Conservation (phyloP, 208 protist genomes). For the Leishmania lainsoni region DNA sequence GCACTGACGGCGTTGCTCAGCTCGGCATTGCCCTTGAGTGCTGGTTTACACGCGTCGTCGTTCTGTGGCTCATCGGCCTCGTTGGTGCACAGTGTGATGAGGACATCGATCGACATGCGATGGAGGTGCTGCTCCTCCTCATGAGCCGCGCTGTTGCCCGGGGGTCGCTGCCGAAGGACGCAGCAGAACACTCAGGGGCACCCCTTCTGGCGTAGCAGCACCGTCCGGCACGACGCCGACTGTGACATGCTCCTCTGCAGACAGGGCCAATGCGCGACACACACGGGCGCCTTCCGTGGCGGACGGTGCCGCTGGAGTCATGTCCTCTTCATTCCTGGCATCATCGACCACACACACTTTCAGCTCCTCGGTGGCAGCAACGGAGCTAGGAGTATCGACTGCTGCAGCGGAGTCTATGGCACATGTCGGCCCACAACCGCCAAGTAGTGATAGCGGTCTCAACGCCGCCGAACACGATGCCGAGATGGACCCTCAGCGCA, state of each 20-base stretch:
- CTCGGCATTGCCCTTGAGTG: constrained; percentile 28
- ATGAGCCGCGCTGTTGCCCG: constrained; percentile 40
- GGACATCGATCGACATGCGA: constrained; percentile 58
- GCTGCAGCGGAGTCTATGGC: neutral
- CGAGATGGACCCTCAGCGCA: constrained; percentile 1
- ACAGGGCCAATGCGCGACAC: constrained; percentile 5
- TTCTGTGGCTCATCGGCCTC: constrained; percentile 58
- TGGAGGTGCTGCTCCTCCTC: constrained; percentile 63
- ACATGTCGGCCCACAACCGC: neutral
- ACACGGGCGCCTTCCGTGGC: neutral
- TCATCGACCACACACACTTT: neutral
- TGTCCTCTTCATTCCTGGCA: neutral
- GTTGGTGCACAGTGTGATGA: constrained; percentile 62
- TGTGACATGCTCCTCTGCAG: neutral
- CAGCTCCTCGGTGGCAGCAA: too few relatives aligned
- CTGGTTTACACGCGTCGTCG: constrained; percentile 56
- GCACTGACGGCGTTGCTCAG: constrained; percentile 15
- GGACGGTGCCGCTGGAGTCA: neutral
- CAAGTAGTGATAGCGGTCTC: neutral
- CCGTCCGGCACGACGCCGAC: neutral
- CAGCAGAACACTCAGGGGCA: constrained; percentile 22
- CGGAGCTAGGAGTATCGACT: neutral
- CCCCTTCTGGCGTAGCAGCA: constrained; percentile 17
- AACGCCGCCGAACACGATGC: constrained; percentile 5
- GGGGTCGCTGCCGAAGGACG: constrained; percentile 43